These are phyloP conservation scores for Fusarium guadeloupense DNA, from an alignment of 2,329 filamentous ascomycete species.

Conservation along the genomic window DNA sequence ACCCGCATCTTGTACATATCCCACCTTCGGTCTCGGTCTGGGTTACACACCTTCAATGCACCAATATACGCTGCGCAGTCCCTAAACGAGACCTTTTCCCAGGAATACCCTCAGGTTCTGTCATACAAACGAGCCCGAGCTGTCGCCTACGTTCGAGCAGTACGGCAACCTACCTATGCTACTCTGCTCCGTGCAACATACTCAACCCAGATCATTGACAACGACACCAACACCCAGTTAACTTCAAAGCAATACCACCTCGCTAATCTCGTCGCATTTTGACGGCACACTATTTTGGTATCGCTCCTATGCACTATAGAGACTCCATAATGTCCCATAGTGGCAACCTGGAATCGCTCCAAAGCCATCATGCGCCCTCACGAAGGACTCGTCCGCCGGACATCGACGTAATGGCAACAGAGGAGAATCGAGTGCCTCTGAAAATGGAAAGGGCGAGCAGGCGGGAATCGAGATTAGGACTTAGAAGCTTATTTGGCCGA, in stretches of 20 bases:
- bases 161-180: slow-evolving; percentile 27
- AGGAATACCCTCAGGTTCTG: slow-evolving; percentile 4
- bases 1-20: slow-evolving; percentile 34
- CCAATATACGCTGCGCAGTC: slow-evolving; percentile 22
- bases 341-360: slow-evolving; percentile 38
- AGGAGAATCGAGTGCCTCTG: slow-evolving; percentile 53
- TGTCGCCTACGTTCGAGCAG: slow-evolving; percentile 14
- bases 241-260: slow-evolving; percentile 11
- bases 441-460: slow-evolving; percentile 54
- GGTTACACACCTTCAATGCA: slow-evolving; percentile 25
- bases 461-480: slow-evolving; percentile 62
- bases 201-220: slow-evolving; percentile 15
- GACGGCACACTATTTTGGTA: not conserved
- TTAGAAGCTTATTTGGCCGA: slow-evolving; percentile 62
- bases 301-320: slow-evolving; percentile 36
- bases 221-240: slow-evolving; percentile 17
- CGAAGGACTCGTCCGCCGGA: slow-evolving; percentile 41
- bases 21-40: slow-evolving; percentile 8
- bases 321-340: slow-evolving; percentile 40
- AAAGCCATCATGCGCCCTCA: slow-evolving; percentile 34
- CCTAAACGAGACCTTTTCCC: slow-evolving; percentile 21
- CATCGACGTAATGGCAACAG: slow-evolving; percentile 36
- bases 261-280: not conserved
- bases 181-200: slow-evolving; percentile 14
- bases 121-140: slow-evolving; percentile 17